These are phyloP conservation scores for Tuber brumale DNA, from an alignment of 495 filamentous ascomycete species.

Conservation along the genomic window DNA sequence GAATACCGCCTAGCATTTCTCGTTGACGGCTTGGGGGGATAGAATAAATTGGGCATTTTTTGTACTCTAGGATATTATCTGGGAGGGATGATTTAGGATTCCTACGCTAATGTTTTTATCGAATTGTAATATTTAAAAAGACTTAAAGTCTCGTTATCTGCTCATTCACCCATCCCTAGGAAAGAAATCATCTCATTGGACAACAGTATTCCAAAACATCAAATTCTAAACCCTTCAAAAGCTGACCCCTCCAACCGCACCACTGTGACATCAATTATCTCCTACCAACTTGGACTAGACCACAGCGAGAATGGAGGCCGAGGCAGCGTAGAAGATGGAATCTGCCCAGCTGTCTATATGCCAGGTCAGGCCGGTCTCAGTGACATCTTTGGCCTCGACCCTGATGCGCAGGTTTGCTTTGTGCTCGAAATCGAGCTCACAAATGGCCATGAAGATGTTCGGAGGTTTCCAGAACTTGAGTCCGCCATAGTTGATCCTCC, in stretches of 20 bases:
- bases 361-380: slow-evolving; percentile 7
- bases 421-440: background rate
- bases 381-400: slow-evolving; percentile 1
- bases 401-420: background rate
- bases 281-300: background rate
- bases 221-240: background rate
- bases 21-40: background rate
- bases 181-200: no score
- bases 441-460: slow-evolving; percentile 7
- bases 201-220: background rate
- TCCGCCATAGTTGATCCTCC: background rate
- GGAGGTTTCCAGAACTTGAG: slow-evolving; percentile 1
- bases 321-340: background rate
- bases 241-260: background rate
- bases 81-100: background rate
- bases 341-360: slow-evolving; percentile 4
- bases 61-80: background rate
- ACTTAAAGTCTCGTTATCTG: background rate
- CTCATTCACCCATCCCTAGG: background rate
- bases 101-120: background rate
- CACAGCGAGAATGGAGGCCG: background rate
- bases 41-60: background rate
- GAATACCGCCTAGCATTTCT: background rate
- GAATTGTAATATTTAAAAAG: background rate
- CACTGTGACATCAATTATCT: background rate